A percentile compares a stretch with the other conserved stretches of the same genome.
These are phyloP conservation scores for Hypoxylon sp. DNA, from an alignment of 2,329 filamentous ascomycete genomes.

Conservation along the genomic window DNA sequence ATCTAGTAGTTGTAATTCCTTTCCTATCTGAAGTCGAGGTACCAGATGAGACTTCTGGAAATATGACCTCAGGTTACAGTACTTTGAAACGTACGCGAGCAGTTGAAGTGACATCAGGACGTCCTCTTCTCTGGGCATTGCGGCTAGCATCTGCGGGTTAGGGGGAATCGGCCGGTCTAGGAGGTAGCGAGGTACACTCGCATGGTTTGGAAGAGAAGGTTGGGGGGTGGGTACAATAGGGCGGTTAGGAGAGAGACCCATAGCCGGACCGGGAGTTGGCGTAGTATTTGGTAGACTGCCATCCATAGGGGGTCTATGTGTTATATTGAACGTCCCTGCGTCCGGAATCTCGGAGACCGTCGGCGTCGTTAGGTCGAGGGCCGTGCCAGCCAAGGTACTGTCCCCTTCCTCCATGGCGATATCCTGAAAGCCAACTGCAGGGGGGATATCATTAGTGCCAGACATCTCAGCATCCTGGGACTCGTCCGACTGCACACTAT, in stretches of 20 bases:
- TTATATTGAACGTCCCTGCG: slow-evolving; percentile 92
- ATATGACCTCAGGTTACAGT: slow-evolving; percentile 94
- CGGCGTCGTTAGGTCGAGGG: slow-evolving; percentile 80
- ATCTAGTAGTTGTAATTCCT: slow-evolving; percentile 84
- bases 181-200: slow-evolving; percentile 82
- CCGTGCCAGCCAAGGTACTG: slow-evolving; percentile 79
- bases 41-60: slow-evolving; percentile 97
- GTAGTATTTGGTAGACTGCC: slow-evolving; percentile 84
- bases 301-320: slow-evolving; percentile 85
- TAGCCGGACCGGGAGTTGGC: slow-evolving; percentile 72
- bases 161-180: slow-evolving; percentile 79
- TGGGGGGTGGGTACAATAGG: slow-evolving; percentile 80
- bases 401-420: slow-evolving; percentile 84
- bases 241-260: slow-evolving; percentile 80
- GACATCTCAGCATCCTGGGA: slow-evolving; percentile 82
- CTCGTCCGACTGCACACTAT: slow-evolving; percentile 84
- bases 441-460: slow-evolving; percentile 82
- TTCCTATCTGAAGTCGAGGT: slow-evolving; percentile 88
- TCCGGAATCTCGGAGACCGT: slow-evolving; percentile 88
- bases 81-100: slow-evolving; percentile 97
- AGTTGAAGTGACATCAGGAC: slow-evolving; percentile 98
- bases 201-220: slow-evolving; percentile 73
- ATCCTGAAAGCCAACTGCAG: slow-evolving; percentile 86
- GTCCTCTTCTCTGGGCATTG: slow-evolving; percentile 97
- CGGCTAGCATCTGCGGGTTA: slow-evolving; percentile 80